Base-by-base conservation (phyloP, 164 flowering plant species). In the Malania oleifera region DNA sequence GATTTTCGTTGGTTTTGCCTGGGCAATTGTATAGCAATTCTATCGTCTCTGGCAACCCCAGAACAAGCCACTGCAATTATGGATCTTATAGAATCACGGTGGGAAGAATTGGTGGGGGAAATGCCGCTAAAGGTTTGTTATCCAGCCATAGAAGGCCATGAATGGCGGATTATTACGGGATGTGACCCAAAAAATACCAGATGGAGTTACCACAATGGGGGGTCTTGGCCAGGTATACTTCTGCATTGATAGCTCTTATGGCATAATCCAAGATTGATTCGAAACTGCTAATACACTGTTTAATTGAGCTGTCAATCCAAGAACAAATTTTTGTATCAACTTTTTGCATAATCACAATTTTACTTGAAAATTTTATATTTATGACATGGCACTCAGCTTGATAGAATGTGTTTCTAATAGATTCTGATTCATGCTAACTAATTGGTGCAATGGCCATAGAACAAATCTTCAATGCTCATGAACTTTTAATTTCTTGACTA, bases 191-290 rank as follows among this genome's bases (percentile, higher is more conserved):
- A 89, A 64, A 89, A 89, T 63, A 89, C 95, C 2, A 66, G 91
- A 65, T 89, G 96, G 97, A 89, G 97, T 65, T 87, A 85, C 67
- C 91, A 89, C 78, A 89, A 85, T 65, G 95, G 95, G 46, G 97
- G 97, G 43, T 82, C 97, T 51, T 89, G 95, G 97, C 97, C 97
- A 79, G 95, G 95, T 89, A 74, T 38, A 48, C 38, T 43, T 73
- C 18, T 37, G 1, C 10, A 34, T 0, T 45, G 1, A 17, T 8
- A 47, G 10, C n/a, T 54, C 46, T 35, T 28, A 7, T 24, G 50
- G n/a, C 18, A 26, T 31, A n/a, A n/a, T n/a, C n/a, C 9, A 31
- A 31, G 35, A 31, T 31, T 31, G 35, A n/a, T n/a, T n/a, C n/a
- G n/a, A n/a, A 31, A 31, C 35, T 31, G 35, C 35, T 31, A n/a